Evolutionary conservation across 2,329 filamentous ascomycete genomes (phyloP), one percentile per base, ranked within the genome.

Genomic region (Aspergillus neoniger): DNA sequence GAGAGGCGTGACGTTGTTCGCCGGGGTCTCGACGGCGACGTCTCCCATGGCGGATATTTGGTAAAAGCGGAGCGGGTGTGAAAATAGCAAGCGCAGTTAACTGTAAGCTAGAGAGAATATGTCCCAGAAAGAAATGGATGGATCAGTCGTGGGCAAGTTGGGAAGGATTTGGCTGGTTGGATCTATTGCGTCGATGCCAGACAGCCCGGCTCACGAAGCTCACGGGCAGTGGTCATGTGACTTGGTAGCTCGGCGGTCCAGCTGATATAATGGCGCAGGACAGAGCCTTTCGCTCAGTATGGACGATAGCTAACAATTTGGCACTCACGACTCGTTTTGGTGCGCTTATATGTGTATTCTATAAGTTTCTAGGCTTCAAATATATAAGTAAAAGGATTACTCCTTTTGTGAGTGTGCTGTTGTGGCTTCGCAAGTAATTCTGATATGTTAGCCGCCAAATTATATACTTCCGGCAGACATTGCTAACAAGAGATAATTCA

Each of bases 1-100:
- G 80, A 92, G 90, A 77, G 90, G 88, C 74, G 88, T 85, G 78
- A 88, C 82, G 68, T 83, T 86, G 83, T 87, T 90, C 76, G 85
- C 83, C 74, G 91, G 88, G 80, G 86, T 92, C 81, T 96, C 92
- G 75, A 96, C 87, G 72, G 90, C 85, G 76, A 91, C 86, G 83
- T 96, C 91, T 78, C 88, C 93, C 94, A 97, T 97, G 70, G 58
- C 76, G 71, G 54, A 70, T 58, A 28, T 23, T 39, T 19, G 14
- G 23, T 19, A 39, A 12, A 55, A 28, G 4, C 41, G 14, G 41
- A 32, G 43, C 21, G 9, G 41, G 32, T 55, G 25, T 25, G n/a
- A 15, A 47, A 17, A 36, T 10, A 43, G 30, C 36, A n/a, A 28
- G 53, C 39, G n/a, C 25, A 6, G 41, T 21, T 14, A n/a, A 7